These are phyloP conservation scores for Orobanche coerulescens DNA, from an alignment of 257 asterid genomes.

Conservation along the genomic window DNA sequence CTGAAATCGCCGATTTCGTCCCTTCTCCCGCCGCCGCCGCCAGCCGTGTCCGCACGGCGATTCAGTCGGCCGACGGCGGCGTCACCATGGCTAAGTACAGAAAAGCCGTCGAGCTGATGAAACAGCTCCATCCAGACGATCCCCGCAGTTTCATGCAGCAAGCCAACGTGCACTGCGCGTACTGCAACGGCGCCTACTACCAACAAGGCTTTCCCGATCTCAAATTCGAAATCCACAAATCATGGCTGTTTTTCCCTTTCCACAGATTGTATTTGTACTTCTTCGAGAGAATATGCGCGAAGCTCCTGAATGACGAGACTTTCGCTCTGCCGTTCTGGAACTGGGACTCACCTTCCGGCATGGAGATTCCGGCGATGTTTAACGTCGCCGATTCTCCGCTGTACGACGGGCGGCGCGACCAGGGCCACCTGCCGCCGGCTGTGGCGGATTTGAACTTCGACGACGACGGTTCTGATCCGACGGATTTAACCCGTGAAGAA, in stretches of 20 bases:
- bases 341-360: conserved; percentile 21
- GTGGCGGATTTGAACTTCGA: conserved; percentile 8
- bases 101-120: conserved; percentile 18
- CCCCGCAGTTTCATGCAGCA: conserved; percentile 22
- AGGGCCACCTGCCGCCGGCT: conserved; percentile 3
- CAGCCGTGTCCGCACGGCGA: conserved; percentile 12
- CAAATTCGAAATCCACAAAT: neutral
- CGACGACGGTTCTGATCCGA: neutral
- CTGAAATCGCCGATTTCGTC: neutral
- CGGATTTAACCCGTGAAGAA: neutral
- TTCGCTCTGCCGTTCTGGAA: conserved; percentile 24
- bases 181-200: conserved; percentile 20
- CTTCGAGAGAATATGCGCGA: conserved; percentile 15
- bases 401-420: conserved; percentile 19
- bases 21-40: neutral
- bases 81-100: neutral
- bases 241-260: conserved; percentile 25
- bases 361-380: conserved; percentile 17
- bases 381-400: neutral
- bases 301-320: conserved; percentile 15
- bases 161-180: conserved; percentile 25
- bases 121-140: neutral
- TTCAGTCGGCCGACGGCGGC: neutral
- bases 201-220: neutral
- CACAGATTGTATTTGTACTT: conserved; percentile 29